Base-by-base conservation (phyloP, 768 basidiomycete genomes). In the Kwoniella dendrophila region DNA sequence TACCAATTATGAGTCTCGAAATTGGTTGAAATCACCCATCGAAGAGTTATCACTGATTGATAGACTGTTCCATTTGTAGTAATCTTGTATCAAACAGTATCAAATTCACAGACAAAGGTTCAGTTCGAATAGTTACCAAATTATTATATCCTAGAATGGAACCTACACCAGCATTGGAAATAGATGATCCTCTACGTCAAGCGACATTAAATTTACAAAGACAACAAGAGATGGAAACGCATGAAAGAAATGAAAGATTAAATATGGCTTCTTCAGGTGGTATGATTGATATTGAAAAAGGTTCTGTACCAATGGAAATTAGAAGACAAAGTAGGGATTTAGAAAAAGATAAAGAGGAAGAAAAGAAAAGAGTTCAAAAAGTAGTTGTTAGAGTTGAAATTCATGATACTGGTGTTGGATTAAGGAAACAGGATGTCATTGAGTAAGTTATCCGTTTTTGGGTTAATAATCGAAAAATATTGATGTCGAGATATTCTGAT, bases 311-410 rank as follows among this genome's bases (percentile, higher is more conserved):
- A 2, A n/a, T 65, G 33, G 73, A 75, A 48, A 26, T 29, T 22
- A 30, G 53, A 14, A 43, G 70, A 27, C 51, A 63, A 27, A 67
- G 60, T 41, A 41, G 51, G 30, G 68, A 72, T 38, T 57, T 54
- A 0, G 67, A 64, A 24, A 56, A 62, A 47, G 53, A 55, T 0
- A 61, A 62, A 36, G 47, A 59, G 47, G 64, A 62, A 44, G 60
- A 62, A 51, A 56, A 53, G n/a, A 66, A 66, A 53, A 43, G 50
- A 47, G 60, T 56, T 22, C 56, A 57, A 40, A 75, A 80, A 51
- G 70, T 78, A 14, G 78, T 83, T 32, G 88, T 93, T n/a, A 83
- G 91, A 59, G 88, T 92, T 29, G 90, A 92, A 74, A 85, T 93
- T 3, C 83, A 84, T 3, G 90, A 92, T 79, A 91, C 90, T 4